phyloP scores from a whole-genome alignment of 2,329 filamentous ascomycete species.

The Ophiosphaerella narmari region DNA sequence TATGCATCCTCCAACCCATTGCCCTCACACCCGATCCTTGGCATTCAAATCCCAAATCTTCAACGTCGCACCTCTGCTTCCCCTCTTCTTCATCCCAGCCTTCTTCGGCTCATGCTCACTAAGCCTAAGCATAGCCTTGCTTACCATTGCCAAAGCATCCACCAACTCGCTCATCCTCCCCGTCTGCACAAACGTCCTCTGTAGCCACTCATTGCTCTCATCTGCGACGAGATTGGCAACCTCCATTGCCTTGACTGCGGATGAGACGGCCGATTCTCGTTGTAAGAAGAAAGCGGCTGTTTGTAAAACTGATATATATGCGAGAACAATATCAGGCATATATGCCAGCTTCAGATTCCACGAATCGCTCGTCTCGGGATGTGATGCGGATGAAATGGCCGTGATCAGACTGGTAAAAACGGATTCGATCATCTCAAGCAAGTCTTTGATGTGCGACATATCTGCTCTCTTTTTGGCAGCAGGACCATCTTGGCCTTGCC shows the following conservation, averaged over 20 bases:
- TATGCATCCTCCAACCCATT: background rate
- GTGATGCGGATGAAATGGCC: constrained; percentile 13
- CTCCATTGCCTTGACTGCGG: constrained; percentile 84
- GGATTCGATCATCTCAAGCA: constrained; percentile 47
- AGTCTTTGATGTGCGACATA: constrained; percentile 42
- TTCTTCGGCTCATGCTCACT: constrained; percentile 45
- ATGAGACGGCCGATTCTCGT: constrained; percentile 76
- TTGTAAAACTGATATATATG: constrained; percentile 80
- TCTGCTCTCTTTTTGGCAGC: constrained; percentile 20
- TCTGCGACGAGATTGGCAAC: constrained; percentile 73
- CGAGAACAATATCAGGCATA: constrained; percentile 82
- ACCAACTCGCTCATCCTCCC: constrained; percentile 53
- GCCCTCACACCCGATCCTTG: constrained; percentile 15
- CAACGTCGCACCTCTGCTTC: constrained; percentile 48
- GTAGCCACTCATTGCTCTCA: constrained; percentile 37
- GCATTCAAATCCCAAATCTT: constrained; percentile 50
- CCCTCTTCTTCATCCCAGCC: constrained; percentile 49
- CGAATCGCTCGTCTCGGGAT: constrained; percentile 55
- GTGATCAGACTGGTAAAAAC: constrained; percentile 45
- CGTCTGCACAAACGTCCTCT: constrained; percentile 45
- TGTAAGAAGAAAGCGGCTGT: constrained; percentile 75
- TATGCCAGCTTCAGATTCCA: constrained; percentile 73
- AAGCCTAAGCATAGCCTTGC: constrained; percentile 68
- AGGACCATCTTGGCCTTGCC: constrained; percentile 3
- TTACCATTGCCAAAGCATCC: constrained; percentile 71